Percentiles rank a stretch among this genome's conserved stretches.
Evolutionary conservation across 2,329 filamentous ascomycete genomes (phyloP).

Genomic region (Pseudogymnoascus sp.): DNA sequence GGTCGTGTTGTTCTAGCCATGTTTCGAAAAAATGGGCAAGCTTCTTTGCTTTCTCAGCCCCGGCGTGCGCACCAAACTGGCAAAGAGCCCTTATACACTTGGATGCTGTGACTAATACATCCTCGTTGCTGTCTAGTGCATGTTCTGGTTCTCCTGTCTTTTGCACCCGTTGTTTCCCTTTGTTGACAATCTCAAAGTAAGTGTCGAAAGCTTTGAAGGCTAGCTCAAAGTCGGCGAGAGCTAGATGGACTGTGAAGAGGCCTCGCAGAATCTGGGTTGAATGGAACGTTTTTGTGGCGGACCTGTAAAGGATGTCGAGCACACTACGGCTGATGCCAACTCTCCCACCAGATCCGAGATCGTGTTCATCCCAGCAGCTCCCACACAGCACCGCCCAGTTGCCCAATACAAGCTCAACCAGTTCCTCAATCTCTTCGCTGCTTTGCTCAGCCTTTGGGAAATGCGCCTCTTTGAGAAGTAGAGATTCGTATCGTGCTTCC

Average conservation of each 20-base stretch:
- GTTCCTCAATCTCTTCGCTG: slow-evolving; percentile 72
- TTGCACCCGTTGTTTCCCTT: slow-evolving; percentile 73
- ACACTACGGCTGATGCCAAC: slow-evolving; percentile 65
- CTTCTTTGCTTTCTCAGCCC: slow-evolving; percentile 69
- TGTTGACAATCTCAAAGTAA: slow-evolving; percentile 80
- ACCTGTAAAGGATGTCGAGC: slow-evolving; percentile 81
- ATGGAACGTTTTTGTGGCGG: slow-evolving; percentile 89
- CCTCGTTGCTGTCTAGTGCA: slow-evolving; percentile 70
- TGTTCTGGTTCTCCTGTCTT: slow-evolving; percentile 66
- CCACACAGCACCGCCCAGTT: slow-evolving; percentile 85
- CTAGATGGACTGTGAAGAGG: slow-evolving; percentile 79
- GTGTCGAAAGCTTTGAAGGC: slow-evolving; percentile 87
- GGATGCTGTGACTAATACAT: slow-evolving; percentile 67
- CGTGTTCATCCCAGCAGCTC: slow-evolving; percentile 67
- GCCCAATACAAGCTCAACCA: slow-evolving; percentile 67
- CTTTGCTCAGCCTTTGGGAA: slow-evolving; percentile 80
- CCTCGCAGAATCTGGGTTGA: slow-evolving; percentile 81
- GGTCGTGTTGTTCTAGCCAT: slow-evolving; percentile 57
- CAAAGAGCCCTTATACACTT: slow-evolving; percentile 75
- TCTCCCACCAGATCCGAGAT: slow-evolving; percentile 75
- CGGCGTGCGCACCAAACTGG: slow-evolving; percentile 65
- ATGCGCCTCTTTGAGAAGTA: slow-evolving; percentile 67
- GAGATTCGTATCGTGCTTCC: slow-evolving; percentile 68
- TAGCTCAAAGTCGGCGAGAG: slow-evolving; percentile 84
- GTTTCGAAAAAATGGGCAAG: slow-evolving; percentile 64